Base-by-base conservation (phyloP, 1,284 basidiomycete species). In the Ustilago xerochloae region DNA sequence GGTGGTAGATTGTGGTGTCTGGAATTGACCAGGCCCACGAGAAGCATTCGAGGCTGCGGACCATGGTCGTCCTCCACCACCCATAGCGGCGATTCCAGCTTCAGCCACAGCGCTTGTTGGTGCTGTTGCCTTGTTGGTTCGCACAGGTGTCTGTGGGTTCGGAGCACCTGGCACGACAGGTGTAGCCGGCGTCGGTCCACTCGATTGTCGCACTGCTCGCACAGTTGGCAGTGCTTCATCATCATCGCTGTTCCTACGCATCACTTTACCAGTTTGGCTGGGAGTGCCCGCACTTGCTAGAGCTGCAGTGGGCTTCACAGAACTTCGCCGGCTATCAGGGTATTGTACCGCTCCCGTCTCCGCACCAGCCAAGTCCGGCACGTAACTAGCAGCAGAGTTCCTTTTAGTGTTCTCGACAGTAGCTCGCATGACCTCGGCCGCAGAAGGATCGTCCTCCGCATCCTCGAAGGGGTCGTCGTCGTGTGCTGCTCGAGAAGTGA, bases 381-480 rank as follows among this genome's bases (percentile, higher is more conserved):
- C 66, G 30, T 76, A 76, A 45, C 64, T 76, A 4, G 65, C 58
- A 1, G 68, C 59, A 4, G 62, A 69, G 32, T 67, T 71, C 13
- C 64, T 57, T 55, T 73, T 73, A 15, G 64, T 69, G 56, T 65
- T 66, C 39, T 63, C 65, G 2, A 41, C 55, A 4, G 65, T 68
- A 20, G 43, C 52, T 20, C 52, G 53, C 50, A 49, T 52, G 22
- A 45, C 43, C 29, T 43, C 69, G n/a, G 60, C 53, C 7, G 29
- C 49, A 0, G 41, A 41, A 1, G 63, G 66, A 15, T 66, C 74
- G 26, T 73, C 75, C 36, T 79, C 77, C 6, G 78, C 77, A 55
- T 80, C 78, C 38, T 80, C 75, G 41, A 80, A 80, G 2, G 71
- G 51, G 22, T 73, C 74, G 12, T 69, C 65, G 1, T 62, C 66